Base-by-base conservation (phyloP, 768 basidiomycete species). In the Lanmaoa rubissima region DNA sequence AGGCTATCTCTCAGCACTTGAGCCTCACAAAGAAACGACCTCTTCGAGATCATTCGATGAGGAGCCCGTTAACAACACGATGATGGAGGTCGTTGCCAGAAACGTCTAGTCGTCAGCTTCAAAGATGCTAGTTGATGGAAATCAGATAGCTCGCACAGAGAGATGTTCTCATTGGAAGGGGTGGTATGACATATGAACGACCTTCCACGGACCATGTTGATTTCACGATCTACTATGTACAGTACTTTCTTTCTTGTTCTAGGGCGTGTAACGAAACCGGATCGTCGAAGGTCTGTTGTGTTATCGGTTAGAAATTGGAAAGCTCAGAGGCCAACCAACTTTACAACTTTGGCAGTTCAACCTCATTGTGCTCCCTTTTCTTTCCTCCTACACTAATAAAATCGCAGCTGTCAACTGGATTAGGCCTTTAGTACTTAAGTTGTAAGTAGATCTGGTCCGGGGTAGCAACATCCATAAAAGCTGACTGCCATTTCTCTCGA, bases 1-100 rank as follows among this genome's bases (percentile, higher is more conserved):
- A 3, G 71, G 66, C 9, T 57, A 63, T 57, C 65, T 65, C 45
- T 36, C 61, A 5, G 69, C 50, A 9, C 66, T 70, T 14, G 58
- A 38, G 42, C 39, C 53, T 3, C 48, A 38, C 35, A 43, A 41
- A 16, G 50, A 62, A 13, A 31, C 53, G 7, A 35, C 49, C n/a
- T 47, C 49, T 35, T 54, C 55, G 3, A 51, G 51, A n/a, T 62
- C 61, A 6, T 55, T 59, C 31, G 61, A 59, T 36, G 60, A 58
- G 42, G 63, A 66, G 21, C 56, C 41, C 38, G 19, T 13, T 19
- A 47, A 38, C 9, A 38, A 49, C 26, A 14, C 35, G 8, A 10
- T 38, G 24, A 10, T 46, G 4, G 55, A 57, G 32, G 40, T 35
- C 1, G 6, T 6, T 12, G 13, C 24, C 24, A 26, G 34, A n/a